Percentiles rank a stretch among this genome's conserved stretches.
Evolutionary conservation across 2,329 filamentous ascomycete species (phyloP).

Genomic region (Aspergillus versicolor): DNA sequence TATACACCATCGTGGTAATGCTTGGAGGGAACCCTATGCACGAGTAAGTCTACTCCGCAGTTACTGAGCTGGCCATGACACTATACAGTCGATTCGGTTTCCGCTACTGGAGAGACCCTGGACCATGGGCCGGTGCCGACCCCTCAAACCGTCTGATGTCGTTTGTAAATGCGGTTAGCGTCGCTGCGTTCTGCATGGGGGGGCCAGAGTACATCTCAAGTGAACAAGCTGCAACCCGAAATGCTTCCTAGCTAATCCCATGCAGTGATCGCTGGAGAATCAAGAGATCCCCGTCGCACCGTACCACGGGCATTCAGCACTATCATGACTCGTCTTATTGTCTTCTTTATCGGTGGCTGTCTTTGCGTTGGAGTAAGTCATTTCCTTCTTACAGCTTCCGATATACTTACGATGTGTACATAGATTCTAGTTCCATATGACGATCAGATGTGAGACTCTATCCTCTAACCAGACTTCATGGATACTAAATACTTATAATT

Average conservation of each 20-base stretch:
- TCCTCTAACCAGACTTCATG: neutral
- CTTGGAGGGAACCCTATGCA: constrained; percentile 4
- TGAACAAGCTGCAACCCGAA: neutral
- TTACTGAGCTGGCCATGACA: neutral
- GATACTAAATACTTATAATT: neutral
- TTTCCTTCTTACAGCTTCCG: neutral
- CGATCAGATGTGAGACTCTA: neutral
- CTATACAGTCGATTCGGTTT: neutral
- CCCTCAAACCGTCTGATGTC: neutral
- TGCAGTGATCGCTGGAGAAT: constrained; percentile 3
- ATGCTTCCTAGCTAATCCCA: neutral
- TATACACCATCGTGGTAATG: constrained; percentile 2
- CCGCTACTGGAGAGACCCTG: constrained; percentile 1
- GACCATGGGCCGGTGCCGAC: neutral
- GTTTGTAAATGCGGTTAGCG: neutral
- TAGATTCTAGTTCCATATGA: constrained; percentile 4
- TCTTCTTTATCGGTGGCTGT: constrained; percentile 6
- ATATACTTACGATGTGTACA: neutral
- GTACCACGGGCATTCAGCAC: neutral
- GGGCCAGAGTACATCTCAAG: constrained; percentile 7
- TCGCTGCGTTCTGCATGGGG: constrained; percentile 4
- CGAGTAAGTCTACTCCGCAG: neutral
- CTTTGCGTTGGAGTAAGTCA: neutral
- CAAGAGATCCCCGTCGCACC: neutral
- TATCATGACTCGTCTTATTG: constrained; percentile 1